Evolutionary conservation across 2,329 filamentous ascomycete species (phyloP).

Genomic region (Gliomastix tumulicola): DNA sequence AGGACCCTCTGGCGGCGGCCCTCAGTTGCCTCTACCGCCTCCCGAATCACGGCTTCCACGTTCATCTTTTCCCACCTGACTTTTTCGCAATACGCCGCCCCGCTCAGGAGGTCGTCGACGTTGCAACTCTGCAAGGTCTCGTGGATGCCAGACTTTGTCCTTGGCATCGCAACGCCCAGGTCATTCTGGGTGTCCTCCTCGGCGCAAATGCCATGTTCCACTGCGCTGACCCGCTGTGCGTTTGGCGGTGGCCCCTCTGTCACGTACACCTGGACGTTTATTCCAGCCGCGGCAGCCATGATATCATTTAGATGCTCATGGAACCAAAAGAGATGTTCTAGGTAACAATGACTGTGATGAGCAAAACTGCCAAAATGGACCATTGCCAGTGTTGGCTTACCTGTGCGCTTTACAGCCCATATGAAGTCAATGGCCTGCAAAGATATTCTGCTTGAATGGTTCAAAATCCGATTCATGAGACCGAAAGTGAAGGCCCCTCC

Average conservation of each 20-base stretch:
- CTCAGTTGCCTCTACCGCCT: neutral
- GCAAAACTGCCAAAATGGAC: neutral
- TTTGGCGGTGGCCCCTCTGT: too few relatives aligned
- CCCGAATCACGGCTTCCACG: neutral
- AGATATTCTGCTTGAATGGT: too few relatives aligned
- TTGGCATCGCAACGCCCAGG: too few relatives aligned
- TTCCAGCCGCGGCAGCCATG: neutral
- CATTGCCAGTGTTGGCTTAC: neutral
- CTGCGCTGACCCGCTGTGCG: too few relatives aligned
- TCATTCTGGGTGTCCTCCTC: too few relatives aligned
- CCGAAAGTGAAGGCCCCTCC: slow-evolving; percentile 16
- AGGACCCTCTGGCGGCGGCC: neutral
- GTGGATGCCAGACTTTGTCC: too few relatives aligned
- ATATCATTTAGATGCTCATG: slow-evolving; percentile 2
- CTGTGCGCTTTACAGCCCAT: neutral
- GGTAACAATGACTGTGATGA: neutral
- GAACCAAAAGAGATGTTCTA: neutral
- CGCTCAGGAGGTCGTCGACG: too few relatives aligned
- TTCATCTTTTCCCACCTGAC: too few relatives aligned
- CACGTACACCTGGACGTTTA: neutral
- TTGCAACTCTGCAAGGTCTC: too few relatives aligned
- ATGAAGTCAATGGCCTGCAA: neutral
- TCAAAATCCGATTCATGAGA: neutral
- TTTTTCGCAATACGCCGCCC: too few relatives aligned
- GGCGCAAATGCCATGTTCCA: too few relatives aligned